Percentiles rank a stretch among this genome's conserved stretches.
These are phyloP conservation scores for Amniculicola lignicola DNA, from an alignment of 495 filamentous ascomycete genomes.

Conservation along the genomic window DNA sequence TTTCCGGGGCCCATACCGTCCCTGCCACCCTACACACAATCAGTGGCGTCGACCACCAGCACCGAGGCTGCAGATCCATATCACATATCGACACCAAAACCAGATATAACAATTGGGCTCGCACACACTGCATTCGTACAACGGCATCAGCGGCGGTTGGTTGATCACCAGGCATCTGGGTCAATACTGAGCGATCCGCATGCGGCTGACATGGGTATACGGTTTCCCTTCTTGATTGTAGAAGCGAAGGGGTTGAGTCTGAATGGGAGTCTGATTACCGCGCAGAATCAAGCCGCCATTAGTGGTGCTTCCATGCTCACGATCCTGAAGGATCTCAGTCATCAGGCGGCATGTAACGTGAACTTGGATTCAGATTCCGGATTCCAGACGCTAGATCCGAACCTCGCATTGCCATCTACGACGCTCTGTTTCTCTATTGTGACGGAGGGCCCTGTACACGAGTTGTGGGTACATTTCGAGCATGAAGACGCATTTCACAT, in stretches of 20 bases:
- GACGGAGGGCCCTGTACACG: slow-evolving; percentile 1
- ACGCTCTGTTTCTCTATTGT: background rate
- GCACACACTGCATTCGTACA: background rate
- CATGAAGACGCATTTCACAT: background rate
- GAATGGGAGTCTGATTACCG: slow-evolving; percentile 5
- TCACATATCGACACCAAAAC: background rate
- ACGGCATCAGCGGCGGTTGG: background rate
- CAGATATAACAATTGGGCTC: background rate
- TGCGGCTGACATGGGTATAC: slow-evolving; percentile 8
- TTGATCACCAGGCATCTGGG: background rate
- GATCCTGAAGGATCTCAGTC: background rate
- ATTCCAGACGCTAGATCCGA: background rate
- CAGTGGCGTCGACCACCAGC: background rate
- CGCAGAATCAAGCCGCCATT: slow-evolving; percentile 11
- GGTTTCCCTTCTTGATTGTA: slow-evolving; percentile 4
- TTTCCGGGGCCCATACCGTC: background rate
- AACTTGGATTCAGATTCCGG: background rate
- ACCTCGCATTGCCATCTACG: background rate
- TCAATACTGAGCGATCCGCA: slow-evolving; percentile 6
- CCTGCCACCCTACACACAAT: background rate
- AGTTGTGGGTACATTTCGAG: background rate
- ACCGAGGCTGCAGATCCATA: background rate
- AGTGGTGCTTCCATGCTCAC: background rate
- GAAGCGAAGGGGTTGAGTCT: background rate
- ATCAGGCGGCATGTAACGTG: background rate